Evolutionary conservation across 1,284 basidiomycete genomes (phyloP), one percentile per base, ranked within the genome.

Genomic region (Austroboletus niveus): DNA sequence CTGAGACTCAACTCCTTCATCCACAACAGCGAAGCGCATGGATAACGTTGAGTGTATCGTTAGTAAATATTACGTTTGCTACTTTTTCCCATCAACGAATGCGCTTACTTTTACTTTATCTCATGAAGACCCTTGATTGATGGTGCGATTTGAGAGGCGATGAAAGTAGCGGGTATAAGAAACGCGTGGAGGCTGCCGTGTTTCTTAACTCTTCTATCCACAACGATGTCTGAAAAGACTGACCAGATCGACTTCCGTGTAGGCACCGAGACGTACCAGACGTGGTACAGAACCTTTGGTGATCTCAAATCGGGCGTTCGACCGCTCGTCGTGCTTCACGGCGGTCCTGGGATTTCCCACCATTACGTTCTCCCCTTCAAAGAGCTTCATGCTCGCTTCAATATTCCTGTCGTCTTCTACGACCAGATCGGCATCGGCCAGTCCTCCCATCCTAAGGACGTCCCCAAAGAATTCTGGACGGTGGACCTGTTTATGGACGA

Each of bases 371-470:
- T 71, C 41, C 67, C 70, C n/a, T 60, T 75, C 50, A 55, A 53
- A 46, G 67, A 74, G 35, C 66, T 75, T 51, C 52, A 63, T 24
- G 24, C 47, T 15, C 47, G 47, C n/a, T 57, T 54, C 17, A 42
- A 51, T 35, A 70, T 75, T 38, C 76, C 77, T 0, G 63, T 81
- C 56, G 56, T 81, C 41, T 57, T 81, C 50, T 80, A 81, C 60
- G 80, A 80, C 57, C 79, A 80, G 60, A 56, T 80, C 41, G 80
- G 79, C 10, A 72, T 61, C 45, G 77, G 74, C 4, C 53, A 59
- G 36, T 80, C 78, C 8, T 74, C 77, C 2, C 75, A 75, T 45
- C 67, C 72, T 3, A 75, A 72, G 50, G 38, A 53, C 8, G 66
- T 55, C 15, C 64, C 67, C 2, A 54, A 54, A 15, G 52, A 49